Conservation (phyloP, 2,329 filamentous ascomycete species). For the Rugonectria rugulosa region DNA sequence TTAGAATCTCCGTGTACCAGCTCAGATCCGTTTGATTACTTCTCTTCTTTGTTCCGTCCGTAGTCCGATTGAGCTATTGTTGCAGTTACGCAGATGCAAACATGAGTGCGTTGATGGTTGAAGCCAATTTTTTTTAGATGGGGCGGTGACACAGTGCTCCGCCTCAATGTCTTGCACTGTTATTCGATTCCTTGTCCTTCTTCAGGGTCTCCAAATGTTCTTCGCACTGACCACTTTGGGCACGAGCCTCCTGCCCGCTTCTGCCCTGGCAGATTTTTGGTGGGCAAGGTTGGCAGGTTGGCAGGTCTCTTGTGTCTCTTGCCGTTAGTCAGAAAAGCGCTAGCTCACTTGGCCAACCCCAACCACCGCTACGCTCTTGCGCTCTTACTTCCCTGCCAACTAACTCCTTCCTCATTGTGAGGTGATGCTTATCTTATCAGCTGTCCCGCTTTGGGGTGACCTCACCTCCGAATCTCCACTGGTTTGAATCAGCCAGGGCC, state of each 20-base stretch:
- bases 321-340: neutral
- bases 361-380: neutral
- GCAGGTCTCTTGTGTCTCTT: neutral
- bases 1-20: no score
- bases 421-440: conserved; percentile 21
- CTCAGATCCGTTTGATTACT: neutral
- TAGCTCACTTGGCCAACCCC: neutral
- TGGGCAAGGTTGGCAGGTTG: neutral
- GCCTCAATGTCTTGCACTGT: conserved; percentile 13
- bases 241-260: neutral
- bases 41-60: neutral
- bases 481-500: conserved; percentile 22
- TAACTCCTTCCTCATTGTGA: neutral
- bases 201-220: conserved; percentile 12
- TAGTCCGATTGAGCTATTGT: neutral
- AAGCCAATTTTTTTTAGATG: neutral
- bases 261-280: neutral
- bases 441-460: conserved; percentile 19
- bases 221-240: conserved; percentile 14
- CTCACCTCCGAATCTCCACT: conserved; percentile 37
- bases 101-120: conserved; percentile 3
- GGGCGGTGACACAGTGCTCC: conserved; percentile 13
- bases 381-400: neutral
- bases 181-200: neutral
- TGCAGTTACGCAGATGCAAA: neutral